A percentile compares a stretch with the other conserved stretches of the same genome.
Evolutionary conservation across 257 asterid species (phyloP).

Genomic region (Gardenia jasminoides): DNA sequence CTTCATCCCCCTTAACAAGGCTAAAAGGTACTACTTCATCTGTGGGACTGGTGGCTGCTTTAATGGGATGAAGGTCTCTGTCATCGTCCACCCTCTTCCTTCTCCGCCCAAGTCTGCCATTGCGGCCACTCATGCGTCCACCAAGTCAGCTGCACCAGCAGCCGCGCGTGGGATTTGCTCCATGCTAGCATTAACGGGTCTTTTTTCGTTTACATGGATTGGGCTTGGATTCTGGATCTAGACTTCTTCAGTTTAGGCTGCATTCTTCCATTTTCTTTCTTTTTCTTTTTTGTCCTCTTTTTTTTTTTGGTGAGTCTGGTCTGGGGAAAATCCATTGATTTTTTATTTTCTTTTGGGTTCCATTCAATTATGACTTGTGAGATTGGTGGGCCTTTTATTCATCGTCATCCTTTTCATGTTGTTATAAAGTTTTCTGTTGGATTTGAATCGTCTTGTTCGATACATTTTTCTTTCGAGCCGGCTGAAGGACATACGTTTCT

Average conservation of each 20-base stretch:
- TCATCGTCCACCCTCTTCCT: slow-evolving; percentile 68
- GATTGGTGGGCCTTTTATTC: not conserved
- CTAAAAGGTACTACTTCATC: slow-evolving; percentile 76
- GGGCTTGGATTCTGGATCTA: slow-evolving; percentile 37
- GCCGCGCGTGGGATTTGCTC: slow-evolving; percentile 26
- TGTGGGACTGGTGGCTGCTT: slow-evolving; percentile 86
- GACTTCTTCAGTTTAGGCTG: not conserved
- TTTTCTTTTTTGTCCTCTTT: no score
- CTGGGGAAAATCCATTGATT: not conserved
- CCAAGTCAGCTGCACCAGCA: slow-evolving; percentile 29
- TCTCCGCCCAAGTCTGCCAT: slow-evolving; percentile 55
- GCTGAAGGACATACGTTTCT: no score
- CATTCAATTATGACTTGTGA: no score
- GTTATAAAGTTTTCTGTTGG: not conserved
- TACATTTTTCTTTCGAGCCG: no score
- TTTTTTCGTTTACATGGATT: slow-evolving; percentile 27
- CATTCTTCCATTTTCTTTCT: no score
- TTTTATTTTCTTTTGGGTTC: not conserved
- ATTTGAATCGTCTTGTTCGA: not conserved
- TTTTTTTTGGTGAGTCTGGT: no score
- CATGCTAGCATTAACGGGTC: slow-evolving; percentile 13
- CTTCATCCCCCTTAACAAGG: slow-evolving; percentile 52
- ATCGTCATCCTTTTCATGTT: no score
- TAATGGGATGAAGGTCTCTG: slow-evolving; percentile 84
- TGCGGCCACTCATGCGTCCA: slow-evolving; percentile 29